Conservation (phyloP, 1,284 basidiomycete genomes). For the Trametes versicolor region DNA sequence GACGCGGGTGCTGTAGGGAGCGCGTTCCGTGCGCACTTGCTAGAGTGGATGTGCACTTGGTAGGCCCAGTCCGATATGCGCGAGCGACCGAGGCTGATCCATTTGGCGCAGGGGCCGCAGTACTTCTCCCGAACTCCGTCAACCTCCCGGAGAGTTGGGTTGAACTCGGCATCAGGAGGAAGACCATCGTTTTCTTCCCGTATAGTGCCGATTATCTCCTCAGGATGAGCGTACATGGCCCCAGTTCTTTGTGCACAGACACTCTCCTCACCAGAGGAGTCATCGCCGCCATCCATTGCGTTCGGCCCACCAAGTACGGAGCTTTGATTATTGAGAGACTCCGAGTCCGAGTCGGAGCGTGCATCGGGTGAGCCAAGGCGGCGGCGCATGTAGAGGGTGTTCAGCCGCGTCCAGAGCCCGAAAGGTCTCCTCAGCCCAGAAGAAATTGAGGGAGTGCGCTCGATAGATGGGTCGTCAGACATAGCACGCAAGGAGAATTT, state of each 20-base stretch:
- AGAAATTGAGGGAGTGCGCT: no score
- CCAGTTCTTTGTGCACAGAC: background rate
- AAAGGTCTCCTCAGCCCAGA: no score
- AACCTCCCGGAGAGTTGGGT: background rate
- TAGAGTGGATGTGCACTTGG: background rate
- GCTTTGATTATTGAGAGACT: background rate
- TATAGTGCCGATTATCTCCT: background rate
- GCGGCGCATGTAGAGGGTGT: no score
- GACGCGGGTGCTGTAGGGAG: no score
- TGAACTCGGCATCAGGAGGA: background rate
- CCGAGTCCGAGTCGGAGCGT: background rate
- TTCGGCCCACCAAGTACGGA: no score
- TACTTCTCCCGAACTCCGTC: background rate
- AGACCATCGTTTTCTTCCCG: background rate
- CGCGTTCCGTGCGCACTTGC: no score
- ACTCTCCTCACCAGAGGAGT: background rate
- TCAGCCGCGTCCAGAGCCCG: no score
- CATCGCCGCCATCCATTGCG: background rate
- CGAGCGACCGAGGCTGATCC: background rate
- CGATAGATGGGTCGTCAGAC: no score
- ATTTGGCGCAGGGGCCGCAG: background rate
- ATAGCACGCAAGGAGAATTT: no score
- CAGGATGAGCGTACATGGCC: background rate
- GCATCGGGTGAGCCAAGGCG: no score
- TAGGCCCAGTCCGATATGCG: background rate